Conservation (phyloP, 1,139 yeast species). For the Blastobotrys capitulatus region DNA sequence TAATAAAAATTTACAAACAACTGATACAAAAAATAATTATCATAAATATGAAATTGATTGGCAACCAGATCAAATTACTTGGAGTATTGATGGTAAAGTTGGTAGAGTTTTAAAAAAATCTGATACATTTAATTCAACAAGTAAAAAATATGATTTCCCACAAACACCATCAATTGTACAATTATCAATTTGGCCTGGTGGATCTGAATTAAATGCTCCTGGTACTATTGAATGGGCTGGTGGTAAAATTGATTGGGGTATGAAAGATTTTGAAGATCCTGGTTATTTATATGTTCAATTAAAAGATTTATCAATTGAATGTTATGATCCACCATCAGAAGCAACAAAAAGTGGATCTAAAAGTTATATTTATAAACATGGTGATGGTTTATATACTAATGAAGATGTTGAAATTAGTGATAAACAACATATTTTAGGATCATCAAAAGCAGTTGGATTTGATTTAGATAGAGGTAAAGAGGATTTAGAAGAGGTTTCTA, state of each 20-base stretch:
- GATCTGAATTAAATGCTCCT: constrained; percentile 51
- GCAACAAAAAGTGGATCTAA: neutral
- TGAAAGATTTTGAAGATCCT: constrained; percentile 60
- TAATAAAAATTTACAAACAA: constrained; percentile 41
- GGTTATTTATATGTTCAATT: constrained; percentile 75
- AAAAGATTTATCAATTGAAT: constrained; percentile 52
- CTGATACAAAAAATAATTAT: constrained; percentile 55
- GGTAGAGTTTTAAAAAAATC: constrained; percentile 62
- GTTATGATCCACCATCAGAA: constrained; percentile 43
- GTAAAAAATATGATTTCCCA: constrained; percentile 61
- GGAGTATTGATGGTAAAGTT: constrained; percentile 68
- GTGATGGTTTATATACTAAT: constrained; percentile 37
- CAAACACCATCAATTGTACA: constrained; percentile 88
- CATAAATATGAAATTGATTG: constrained; percentile 82
- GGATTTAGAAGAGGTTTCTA: constrained; percentile 19
- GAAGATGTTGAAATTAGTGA: constrained; percentile 45
- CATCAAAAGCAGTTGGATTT: constrained; percentile 58
- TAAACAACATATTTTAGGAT: constrained; percentile 54
- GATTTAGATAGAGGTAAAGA: constrained; percentile 41
- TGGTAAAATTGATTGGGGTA: constrained; percentile 78
- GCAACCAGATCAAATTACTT: constrained; percentile 63
- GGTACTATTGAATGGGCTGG: constrained; percentile 97
- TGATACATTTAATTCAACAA: constrained; percentile 65
- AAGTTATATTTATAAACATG: constrained; percentile 51
- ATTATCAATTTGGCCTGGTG: constrained; percentile 92